phyloP scores from a whole-genome alignment of 1,139 yeast species.

The Hansenula lynferdii region DNA sequence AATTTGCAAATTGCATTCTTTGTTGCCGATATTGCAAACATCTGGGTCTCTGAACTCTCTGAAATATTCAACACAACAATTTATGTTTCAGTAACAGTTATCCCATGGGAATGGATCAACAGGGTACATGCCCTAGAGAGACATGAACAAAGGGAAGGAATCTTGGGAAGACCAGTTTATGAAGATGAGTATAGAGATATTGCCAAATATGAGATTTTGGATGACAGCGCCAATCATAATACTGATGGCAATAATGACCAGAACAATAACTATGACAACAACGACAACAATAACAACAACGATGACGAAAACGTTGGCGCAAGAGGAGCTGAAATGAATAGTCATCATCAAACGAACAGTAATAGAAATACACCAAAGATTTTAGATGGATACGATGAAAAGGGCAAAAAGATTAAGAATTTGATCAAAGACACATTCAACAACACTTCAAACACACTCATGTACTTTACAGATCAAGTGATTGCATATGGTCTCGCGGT shows the following conservation, averaged over 20 bases:
- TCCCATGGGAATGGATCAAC: constrained; percentile 90
- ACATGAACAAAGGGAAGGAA: constrained; percentile 70
- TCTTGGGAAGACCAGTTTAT: constrained; percentile 72
- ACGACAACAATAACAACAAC: constrained; percentile 2
- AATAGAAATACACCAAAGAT: constrained; percentile 2
- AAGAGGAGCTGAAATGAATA: background rate
- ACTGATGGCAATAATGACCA: constrained; percentile 3
- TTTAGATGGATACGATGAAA: background rate
- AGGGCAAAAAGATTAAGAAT: constrained; percentile 1
- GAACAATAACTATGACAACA: background rate
- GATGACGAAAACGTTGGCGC: constrained; percentile 2
- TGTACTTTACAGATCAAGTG: constrained; percentile 47
- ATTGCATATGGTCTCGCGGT: constrained; percentile 61
- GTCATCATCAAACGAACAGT: background rate
- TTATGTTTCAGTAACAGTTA: constrained; percentile 67
- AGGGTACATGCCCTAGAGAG: constrained; percentile 57
- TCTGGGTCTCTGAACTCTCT: constrained; percentile 67
- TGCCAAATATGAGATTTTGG: constrained; percentile 38
- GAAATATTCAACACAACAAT: constrained; percentile 70
- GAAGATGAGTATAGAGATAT: constrained; percentile 49
- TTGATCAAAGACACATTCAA: constrained; percentile 20
- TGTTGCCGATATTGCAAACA: constrained; percentile 70
- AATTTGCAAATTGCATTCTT: constrained; percentile 70
- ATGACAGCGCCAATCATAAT: constrained; percentile 5
- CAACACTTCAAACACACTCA: constrained; percentile 34